phyloP scores from a whole-genome alignment of 345 rosid species.

The Eucalyptus grandis region DNA sequence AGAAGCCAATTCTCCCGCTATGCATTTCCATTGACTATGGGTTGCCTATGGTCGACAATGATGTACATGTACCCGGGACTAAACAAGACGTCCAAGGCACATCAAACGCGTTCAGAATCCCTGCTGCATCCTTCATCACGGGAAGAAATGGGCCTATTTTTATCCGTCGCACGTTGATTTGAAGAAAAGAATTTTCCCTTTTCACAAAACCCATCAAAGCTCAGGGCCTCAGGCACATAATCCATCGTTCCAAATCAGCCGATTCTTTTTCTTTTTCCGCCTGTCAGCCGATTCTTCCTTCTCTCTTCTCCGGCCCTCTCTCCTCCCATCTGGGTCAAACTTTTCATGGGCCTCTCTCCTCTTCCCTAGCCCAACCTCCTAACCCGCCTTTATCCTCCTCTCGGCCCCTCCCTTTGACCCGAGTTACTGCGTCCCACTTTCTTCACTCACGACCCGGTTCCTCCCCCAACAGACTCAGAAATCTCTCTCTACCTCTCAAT shows the following conservation, averaged over 20 bases:
- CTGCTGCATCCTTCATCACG: not conserved
- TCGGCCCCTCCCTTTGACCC: not conserved
- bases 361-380: not conserved
- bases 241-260: not conserved
- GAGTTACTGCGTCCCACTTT: not conserved
- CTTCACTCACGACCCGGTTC: not conserved
- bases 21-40: not conserved
- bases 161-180: not conserved
- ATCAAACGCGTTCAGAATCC: not conserved
- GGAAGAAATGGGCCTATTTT: not conserved
- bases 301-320: not conserved
- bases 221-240: not conserved
- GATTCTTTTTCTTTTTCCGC: not conserved
- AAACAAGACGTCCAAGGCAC: not conserved
- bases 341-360: not conserved
- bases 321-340: not conserved
- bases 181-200: not conserved
- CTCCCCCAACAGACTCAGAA: not conserved
- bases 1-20: not conserved
- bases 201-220: not conserved
- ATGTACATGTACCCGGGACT: not conserved
- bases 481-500: not conserved
- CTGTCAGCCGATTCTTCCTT: not conserved
- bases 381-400: not conserved
- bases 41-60: not conserved